A percentile compares a stretch with the other conserved stretches of the same genome.
Conservation (phyloP, 2,329 filamentous ascomycete species). For the Claviceps digitariae region DNA sequence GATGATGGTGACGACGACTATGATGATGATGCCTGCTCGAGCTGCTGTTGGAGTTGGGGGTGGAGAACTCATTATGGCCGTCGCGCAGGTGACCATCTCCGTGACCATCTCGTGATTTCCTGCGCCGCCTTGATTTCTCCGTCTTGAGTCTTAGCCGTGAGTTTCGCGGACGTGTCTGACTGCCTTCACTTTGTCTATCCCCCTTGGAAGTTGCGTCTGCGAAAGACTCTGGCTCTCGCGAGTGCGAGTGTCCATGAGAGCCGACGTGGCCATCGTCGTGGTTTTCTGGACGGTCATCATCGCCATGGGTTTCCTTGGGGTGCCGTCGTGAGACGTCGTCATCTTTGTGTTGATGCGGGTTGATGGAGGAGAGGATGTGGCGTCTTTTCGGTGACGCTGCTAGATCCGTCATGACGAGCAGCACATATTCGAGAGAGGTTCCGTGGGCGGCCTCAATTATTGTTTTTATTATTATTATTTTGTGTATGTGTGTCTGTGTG, state of each 20-base stretch:
- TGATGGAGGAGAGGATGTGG: slow-evolving; percentile 37
- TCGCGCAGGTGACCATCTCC: background rate
- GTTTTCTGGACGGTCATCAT: background rate
- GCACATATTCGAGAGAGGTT: slow-evolving; percentile 9
- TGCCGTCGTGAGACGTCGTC: background rate
- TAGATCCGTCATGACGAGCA: slow-evolving; percentile 19
- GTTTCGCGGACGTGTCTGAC: background rate
- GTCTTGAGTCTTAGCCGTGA: slow-evolving; percentile 6
- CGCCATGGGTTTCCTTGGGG: background rate
- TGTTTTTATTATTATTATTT: too few species aligned
- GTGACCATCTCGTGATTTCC: background rate
- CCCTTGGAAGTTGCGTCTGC: background rate
- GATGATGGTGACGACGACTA: slow-evolving; percentile 9
- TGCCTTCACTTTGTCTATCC: background rate
- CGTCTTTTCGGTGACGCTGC: slow-evolving; percentile 26
- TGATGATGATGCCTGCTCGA: slow-evolving; percentile 16
- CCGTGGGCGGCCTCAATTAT: too few species aligned
- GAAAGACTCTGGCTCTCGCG: background rate
- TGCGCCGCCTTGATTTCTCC: slow-evolving; percentile 2
- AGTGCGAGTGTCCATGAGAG: background rate
- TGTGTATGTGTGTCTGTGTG: too few species aligned
- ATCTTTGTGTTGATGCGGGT: slow-evolving; percentile 16
- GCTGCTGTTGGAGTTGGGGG: slow-evolving; percentile 6
- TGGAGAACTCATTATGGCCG: slow-evolving; percentile 11
- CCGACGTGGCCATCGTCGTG: slow-evolving; percentile 3